Evolutionary conservation across 169 alveolate species (phyloP).

Genomic region (Plasmodium reichenowi): DNA sequence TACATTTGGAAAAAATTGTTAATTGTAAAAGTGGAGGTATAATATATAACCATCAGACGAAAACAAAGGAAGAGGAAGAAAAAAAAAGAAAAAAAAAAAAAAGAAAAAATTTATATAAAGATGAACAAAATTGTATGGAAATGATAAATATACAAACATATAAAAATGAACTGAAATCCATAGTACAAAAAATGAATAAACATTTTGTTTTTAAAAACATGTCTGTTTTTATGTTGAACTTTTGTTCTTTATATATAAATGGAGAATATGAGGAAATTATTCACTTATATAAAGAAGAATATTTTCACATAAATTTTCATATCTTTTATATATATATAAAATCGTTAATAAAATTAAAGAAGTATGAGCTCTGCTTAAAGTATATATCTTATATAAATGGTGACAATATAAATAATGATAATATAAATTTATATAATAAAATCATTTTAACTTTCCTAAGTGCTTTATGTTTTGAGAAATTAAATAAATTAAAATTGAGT

Average conservation of each 20-base stretch:
- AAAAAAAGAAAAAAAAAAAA: conserved; percentile 11
- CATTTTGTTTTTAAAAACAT: neutral
- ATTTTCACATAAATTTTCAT: conserved; percentile 20
- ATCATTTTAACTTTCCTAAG: conserved; percentile 1
- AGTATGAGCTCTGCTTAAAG: conserved; percentile 26
- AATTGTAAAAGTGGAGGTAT: neutral
- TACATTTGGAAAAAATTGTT: conserved; percentile 27
- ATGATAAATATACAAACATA: neutral
- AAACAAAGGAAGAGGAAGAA: neutral
- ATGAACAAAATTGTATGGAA: neutral
- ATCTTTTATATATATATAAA: conserved; percentile 27
- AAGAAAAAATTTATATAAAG: neutral
- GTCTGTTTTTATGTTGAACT: conserved; percentile 4
- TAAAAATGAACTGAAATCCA: neutral
- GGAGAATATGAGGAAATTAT: conserved; percentile 8
- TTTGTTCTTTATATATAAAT: conserved; percentile 18
- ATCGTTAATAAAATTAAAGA: conserved; percentile 33
- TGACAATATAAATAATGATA: too few species aligned
- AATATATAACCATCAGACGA: too few species aligned
- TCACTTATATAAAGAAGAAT: conserved; percentile 22
- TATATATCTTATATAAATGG: conserved; percentile 7
- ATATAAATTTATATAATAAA: neutral
- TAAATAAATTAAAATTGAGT: conserved; percentile 16
- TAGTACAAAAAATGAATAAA: neutral
- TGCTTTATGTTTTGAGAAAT: conserved; percentile 37